Evolutionary conservation across 805 yeast species (phyloP), one percentile per base, ranked within the genome.

Genomic region (Kurtzmaniella cleridarum): DNA sequence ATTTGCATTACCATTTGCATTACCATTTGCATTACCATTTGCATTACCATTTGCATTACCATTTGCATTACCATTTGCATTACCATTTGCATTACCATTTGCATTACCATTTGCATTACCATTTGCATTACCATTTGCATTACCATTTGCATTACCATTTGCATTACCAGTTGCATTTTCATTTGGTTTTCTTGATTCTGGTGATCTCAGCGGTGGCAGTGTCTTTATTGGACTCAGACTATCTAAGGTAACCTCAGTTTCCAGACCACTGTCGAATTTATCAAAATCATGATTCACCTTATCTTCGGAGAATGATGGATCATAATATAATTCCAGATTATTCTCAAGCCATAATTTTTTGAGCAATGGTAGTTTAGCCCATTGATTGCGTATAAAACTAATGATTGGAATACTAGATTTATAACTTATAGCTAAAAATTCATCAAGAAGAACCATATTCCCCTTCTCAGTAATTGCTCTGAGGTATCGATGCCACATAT

Each of bases 301-400:
- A 8, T 35, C 38, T 13, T 27, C 38, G 5, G 13, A 14, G 28
- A 5, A 12, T 13, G 30, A 36, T 26, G 30, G n/a, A 16, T 46
- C 51, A 13, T 18, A 16, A 24, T 41, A 41, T 13, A 45, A 35
- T 15, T 40, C 38, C 3, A 16, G 18, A 24, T 38, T 27, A 7
- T 30, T 40, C 13, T 40, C 35, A 5, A 42, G 38, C 51, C 55
- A 52, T 10, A 30, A 41, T 14, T 39, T 37, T 13, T 42, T 51
- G 34, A 55, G 43, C 5, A 44, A 31, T 2, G 62, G 62, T n/a
- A 58, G 43, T 2, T 37, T 24, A 3, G 47, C 52, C 60, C 60
- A 55, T 4, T 33, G 38, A 26, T 49, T 50, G 14, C 27, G 36
- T 2, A 53, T 39, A 35, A 44, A 47, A 2, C 46, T 46, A 26